Evolutionary conservation across 2,329 filamentous ascomycete genomes (phyloP).

Genomic region (Colletotrichum musae): DNA sequence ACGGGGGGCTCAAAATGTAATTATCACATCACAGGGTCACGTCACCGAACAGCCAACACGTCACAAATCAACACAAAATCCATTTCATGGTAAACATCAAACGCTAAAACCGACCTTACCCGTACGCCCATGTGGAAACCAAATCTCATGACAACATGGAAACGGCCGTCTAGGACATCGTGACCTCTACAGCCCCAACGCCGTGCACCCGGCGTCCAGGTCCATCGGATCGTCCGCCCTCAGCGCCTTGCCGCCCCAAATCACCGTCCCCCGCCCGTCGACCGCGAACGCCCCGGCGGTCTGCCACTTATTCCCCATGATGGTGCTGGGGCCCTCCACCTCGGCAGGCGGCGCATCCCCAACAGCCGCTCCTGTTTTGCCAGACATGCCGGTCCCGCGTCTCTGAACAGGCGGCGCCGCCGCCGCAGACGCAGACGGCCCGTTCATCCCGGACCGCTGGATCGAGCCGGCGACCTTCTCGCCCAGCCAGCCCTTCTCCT

Average conservation of each 20-base stretch:
- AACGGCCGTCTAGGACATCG: not conserved
- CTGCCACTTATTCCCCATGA: constrained; percentile 71
- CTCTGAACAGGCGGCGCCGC: constrained; percentile 27
- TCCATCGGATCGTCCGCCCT: constrained; percentile 67
- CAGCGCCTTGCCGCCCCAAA: constrained; percentile 65
- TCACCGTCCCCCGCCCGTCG: constrained; percentile 63
- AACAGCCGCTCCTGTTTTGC: not conserved
- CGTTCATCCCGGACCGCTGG: constrained; percentile 45
- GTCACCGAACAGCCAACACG: not conserved
- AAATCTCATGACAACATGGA: not conserved
- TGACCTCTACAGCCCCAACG: constrained; percentile 47
- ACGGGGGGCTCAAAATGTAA: not conserved
- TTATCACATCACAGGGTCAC: not conserved
- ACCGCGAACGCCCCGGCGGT: constrained; percentile 67
- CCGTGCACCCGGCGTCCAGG: constrained; percentile 62
- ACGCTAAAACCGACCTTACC: not conserved
- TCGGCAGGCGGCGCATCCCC: constrained; percentile 45
- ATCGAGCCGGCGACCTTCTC: constrained; percentile 64
- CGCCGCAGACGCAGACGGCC: constrained; percentile 8
- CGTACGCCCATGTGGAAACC: not conserved
- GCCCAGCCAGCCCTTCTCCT: constrained; percentile 69
- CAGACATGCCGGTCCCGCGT: constrained; percentile 14
- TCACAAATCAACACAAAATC: no score
- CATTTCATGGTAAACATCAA: not conserved
- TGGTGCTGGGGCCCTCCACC: constrained; percentile 56